Evolutionary conservation across 78 protist genomes (phyloP).

Genomic region (Speleostelium caveatum): DNA sequence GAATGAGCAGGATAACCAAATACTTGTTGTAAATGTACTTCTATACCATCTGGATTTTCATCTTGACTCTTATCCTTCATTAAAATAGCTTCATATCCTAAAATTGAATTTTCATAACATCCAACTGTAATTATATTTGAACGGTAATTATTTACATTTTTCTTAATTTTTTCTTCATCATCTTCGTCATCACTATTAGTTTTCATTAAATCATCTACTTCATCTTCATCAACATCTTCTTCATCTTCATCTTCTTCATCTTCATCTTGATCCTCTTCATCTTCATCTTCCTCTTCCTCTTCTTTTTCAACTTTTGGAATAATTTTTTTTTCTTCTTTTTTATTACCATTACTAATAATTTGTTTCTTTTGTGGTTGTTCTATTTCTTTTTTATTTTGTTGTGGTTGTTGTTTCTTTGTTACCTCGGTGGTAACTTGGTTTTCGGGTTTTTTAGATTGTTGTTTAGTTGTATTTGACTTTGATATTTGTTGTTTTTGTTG

Average conservation of each 20-base stretch:
- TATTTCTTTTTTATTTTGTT: background rate
- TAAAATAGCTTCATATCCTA: constrained; percentile 47
- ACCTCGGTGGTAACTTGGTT: background rate
- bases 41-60: constrained; percentile 20
- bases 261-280: too few relatives aligned
- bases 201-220: background rate
- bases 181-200: too few relatives aligned
- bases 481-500: background rate
- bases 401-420: constrained; percentile 2
- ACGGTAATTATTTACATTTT: background rate
- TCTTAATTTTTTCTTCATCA: background rate
- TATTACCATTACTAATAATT: background rate
- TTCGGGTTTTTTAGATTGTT: background rate
- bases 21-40: constrained; percentile 29
- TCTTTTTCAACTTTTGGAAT: too few relatives aligned
- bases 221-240: background rate
- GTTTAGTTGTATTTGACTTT: background rate
- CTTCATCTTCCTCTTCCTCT: too few relatives aligned
- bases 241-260: too few relatives aligned
- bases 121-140: constrained; percentile 47
- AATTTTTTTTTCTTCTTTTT: too few relatives aligned
- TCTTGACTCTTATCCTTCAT: background rate
- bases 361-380: too few relatives aligned
- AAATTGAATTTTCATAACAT: constrained; percentile 66
- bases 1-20: constrained; percentile 62